phyloP scores from a whole-genome alignment of 768 basidiomycete genomes.

The Boletus rubropictus region DNA sequence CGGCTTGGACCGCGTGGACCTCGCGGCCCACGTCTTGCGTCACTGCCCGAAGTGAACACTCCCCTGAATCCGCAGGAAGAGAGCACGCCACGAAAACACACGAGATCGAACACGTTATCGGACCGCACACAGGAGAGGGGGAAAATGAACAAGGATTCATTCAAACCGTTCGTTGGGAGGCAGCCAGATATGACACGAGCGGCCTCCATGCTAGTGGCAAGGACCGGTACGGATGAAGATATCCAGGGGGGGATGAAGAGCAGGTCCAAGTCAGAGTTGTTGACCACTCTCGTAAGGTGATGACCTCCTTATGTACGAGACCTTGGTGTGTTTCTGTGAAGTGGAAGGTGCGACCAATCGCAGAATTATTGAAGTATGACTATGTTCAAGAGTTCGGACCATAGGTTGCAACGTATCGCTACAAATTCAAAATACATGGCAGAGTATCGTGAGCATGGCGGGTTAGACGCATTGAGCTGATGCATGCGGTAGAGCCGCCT shows the following conservation, averaged over 20 bases:
- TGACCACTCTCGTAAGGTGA: conserved; percentile 4
- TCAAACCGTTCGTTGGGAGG: conserved; percentile 24
- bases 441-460: background rate
- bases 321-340: background rate
- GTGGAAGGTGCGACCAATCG: background rate
- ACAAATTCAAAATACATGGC: conserved; percentile 10
- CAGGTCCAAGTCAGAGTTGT: conserved; percentile 19
- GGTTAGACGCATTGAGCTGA: conserved; percentile 1
- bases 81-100: conserved; percentile 21
- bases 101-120: conserved; percentile 33
- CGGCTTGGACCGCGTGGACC: conserved; percentile 16
- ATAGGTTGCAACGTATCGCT: conserved; percentile 10
- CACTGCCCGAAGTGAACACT: conserved; percentile 12
- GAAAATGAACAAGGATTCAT: conserved; percentile 12
- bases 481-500: conserved; percentile 5
- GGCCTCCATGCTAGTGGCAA: conserved; percentile 16
- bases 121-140: conserved; percentile 41
- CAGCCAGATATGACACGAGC: conserved; percentile 16
- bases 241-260: conserved; percentile 1
- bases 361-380: background rate
- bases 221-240: conserved; percentile 1
- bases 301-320: background rate
- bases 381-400: background rate
- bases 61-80: conserved; percentile 13
- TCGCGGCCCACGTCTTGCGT: conserved; percentile 18